Evolutionary conservation across 2,329 filamentous ascomycete genomes (phyloP).

Genomic region (Massarina eburnea): DNA sequence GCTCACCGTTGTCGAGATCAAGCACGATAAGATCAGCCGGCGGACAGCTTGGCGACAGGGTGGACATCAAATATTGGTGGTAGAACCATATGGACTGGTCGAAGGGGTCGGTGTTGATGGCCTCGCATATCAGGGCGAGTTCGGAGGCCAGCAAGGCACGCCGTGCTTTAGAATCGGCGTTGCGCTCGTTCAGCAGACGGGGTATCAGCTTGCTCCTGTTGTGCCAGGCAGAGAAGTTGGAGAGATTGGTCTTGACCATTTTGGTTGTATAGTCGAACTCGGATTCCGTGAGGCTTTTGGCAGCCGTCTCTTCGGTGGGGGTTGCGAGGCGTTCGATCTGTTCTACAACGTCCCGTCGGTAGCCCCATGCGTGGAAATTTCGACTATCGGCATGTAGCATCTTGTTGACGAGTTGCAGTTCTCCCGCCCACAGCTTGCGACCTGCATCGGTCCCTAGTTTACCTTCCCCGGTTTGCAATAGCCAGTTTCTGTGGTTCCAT

Average conservation of each 20-base stretch:
- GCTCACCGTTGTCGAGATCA: slow-evolving; percentile 62
- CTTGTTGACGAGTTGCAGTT: slow-evolving; percentile 79
- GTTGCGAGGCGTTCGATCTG: slow-evolving; percentile 65
- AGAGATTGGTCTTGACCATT: slow-evolving; percentile 83
- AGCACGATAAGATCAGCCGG: slow-evolving; percentile 63
- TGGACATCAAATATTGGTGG: slow-evolving; percentile 81
- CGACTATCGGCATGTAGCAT: slow-evolving; percentile 85
- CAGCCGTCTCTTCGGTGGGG: slow-evolving; percentile 1
- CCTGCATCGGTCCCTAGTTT: slow-evolving; percentile 61
- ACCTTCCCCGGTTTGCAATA: slow-evolving; percentile 70
- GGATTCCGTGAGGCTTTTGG: slow-evolving; percentile 66
- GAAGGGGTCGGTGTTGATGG: slow-evolving; percentile 84
- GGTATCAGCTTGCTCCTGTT: slow-evolving; percentile 83
- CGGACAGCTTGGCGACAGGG: slow-evolving; percentile 54
- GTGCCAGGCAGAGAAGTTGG: slow-evolving; percentile 98
- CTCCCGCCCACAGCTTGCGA: slow-evolving; percentile 75
- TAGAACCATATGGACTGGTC: slow-evolving; percentile 98
- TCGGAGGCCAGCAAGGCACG: slow-evolving; percentile 75
- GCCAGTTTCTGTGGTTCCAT: slow-evolving; percentile 93
- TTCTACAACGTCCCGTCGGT: slow-evolving; percentile 77
- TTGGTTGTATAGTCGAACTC: slow-evolving; percentile 90
- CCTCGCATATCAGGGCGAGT: slow-evolving; percentile 72
- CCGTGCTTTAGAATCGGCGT: slow-evolving; percentile 64
- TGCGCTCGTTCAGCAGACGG: slow-evolving; percentile 69
- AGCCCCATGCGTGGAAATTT: slow-evolving; percentile 97